Evolutionary conservation across 1,284 basidiomycete species (phyloP).

Genomic region (Afroboletus lepidellus): DNA sequence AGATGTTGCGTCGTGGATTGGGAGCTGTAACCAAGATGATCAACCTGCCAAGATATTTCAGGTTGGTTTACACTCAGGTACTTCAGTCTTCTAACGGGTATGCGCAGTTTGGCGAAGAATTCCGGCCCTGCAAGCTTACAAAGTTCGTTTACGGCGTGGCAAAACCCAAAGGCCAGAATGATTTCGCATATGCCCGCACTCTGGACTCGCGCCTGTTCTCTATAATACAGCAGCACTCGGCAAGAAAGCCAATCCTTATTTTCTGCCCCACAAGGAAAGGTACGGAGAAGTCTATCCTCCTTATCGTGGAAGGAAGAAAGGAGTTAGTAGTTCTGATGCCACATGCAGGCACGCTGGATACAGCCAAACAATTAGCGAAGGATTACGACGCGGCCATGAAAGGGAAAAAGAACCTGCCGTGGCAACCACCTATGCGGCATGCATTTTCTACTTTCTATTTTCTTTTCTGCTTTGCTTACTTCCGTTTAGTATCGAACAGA

Average conservation of each 20-base stretch:
- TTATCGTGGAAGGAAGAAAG: neutral
- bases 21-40: slow-evolving; percentile 37
- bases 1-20: slow-evolving; percentile 90
- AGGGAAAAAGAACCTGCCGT: slow-evolving; percentile 56
- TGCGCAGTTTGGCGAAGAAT: slow-evolving; percentile 86
- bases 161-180: slow-evolving; percentile 64
- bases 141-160: slow-evolving; percentile 67
- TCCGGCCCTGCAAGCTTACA: slow-evolving; percentile 79
- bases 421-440: slow-evolving; percentile 57
- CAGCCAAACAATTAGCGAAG: slow-evolving; percentile 74
- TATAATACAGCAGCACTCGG: slow-evolving; percentile 66
- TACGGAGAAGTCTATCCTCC: slow-evolving; percentile 26
- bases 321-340: neutral
- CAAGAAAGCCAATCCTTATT: slow-evolving; percentile 77
- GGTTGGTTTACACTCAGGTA: slow-evolving; percentile 39
- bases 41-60: slow-evolving; percentile 69
- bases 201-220: slow-evolving; percentile 78
- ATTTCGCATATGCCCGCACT: slow-evolving; percentile 73
- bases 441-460: slow-evolving; percentile 2
- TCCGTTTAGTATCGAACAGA: slow-evolving; percentile 44
- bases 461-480: slow-evolving; percentile 7
- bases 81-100: neutral
- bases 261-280: slow-evolving; percentile 88
- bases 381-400: slow-evolving; percentile 62
- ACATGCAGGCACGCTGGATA: slow-evolving; percentile 52